Evolutionary conservation across 192 early-diverging fungal species (phyloP).

Genomic region (Jimgerdemannia lactiflua): DNA sequence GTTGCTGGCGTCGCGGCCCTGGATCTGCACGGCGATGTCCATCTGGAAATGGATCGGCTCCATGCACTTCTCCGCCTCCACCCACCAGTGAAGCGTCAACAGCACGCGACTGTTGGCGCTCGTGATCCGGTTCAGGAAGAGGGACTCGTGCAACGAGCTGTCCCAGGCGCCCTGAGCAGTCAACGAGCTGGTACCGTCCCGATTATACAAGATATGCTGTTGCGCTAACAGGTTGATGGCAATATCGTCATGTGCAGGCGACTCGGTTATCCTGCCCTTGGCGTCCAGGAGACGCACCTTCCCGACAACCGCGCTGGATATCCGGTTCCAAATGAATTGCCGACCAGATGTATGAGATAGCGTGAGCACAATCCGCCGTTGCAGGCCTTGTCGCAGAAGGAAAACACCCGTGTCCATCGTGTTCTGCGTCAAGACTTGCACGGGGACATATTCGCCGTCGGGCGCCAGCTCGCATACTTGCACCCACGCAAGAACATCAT

Average conservation of each 20-base stretch:
- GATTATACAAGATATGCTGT: constrained; percentile 45
- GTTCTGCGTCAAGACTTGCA: constrained; percentile 45
- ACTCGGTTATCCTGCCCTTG: constrained; percentile 53
- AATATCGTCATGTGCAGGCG: constrained; percentile 49
- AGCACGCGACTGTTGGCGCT: constrained; percentile 53
- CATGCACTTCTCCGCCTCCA: constrained; percentile 57
- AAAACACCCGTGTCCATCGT: constrained; percentile 51
- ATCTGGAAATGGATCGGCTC: constrained; percentile 54
- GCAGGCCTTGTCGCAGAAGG: constrained; percentile 70
- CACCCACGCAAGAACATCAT: constrained; percentile 65
- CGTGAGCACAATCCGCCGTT: constrained; percentile 61
- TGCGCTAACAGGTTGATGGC: constrained; percentile 42
- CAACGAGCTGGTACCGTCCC: constrained; percentile 62
- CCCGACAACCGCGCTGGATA: constrained; percentile 42
- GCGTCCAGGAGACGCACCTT: constrained; percentile 50
- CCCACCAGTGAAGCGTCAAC: constrained; percentile 49
- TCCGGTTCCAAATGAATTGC: constrained; percentile 52
- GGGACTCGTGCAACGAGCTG: constrained; percentile 67
- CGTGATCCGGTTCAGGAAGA: constrained; percentile 63
- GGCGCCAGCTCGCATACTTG: constrained; percentile 62
- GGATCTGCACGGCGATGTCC: constrained; percentile 59
- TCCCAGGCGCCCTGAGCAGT: constrained; percentile 66
- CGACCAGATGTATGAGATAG: constrained; percentile 67
- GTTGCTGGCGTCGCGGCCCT: constrained; percentile 49
- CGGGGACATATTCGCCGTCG: constrained; percentile 60